phyloP scores from a whole-genome alignment of 2,329 filamentous ascomycete genomes.

The Atkinsonella hypoxylon region DNA sequence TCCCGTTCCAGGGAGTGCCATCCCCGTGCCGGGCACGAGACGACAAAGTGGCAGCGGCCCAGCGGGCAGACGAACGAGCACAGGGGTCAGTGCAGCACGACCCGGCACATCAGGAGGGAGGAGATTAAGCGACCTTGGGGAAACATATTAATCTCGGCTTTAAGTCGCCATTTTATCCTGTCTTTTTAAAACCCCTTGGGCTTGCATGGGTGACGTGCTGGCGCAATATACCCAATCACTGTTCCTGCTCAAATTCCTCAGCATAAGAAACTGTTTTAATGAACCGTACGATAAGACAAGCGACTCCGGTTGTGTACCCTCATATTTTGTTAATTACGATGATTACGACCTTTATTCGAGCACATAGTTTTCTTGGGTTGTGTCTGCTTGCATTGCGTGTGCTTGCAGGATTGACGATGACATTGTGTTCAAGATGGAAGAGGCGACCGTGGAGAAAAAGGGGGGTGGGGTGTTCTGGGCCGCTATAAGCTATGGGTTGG shows the following conservation, averaged over 20 bases:
- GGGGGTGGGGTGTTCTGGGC: too few species aligned
- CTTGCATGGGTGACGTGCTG: conserved; percentile 4
- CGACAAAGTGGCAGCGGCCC: conserved; percentile 33
- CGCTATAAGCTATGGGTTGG: too few species aligned
- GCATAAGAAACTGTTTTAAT: conserved; percentile 3
- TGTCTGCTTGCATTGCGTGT: neutral
- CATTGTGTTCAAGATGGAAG: too few species aligned
- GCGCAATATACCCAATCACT: conserved; percentile 5
- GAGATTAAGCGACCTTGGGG: conserved; percentile 38
- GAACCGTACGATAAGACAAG: conserved; percentile 6
- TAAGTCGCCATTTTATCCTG: neutral
- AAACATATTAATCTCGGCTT: conserved; percentile 33
- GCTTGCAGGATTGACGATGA: neutral
- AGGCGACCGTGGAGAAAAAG: too few species aligned
- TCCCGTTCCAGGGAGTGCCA: conserved; percentile 29
- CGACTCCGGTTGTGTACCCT: neutral
- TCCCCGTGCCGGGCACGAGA: conserved; percentile 32
- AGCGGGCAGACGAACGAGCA: conserved; percentile 30
- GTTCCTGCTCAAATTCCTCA: conserved; percentile 4
- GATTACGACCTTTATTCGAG: conserved; percentile 6
- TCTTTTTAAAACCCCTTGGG: neutral
- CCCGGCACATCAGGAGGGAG: conserved; percentile 22
- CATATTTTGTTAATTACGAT: conserved; percentile 4
- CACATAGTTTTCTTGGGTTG: conserved; percentile 2
- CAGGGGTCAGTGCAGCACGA: conserved; percentile 20